A percentile compares a stretch with the other conserved stretches of the same genome.
phyloP scores from a whole-genome alignment of 768 basidiomycete species.

The Kwoniella sp. region DNA sequence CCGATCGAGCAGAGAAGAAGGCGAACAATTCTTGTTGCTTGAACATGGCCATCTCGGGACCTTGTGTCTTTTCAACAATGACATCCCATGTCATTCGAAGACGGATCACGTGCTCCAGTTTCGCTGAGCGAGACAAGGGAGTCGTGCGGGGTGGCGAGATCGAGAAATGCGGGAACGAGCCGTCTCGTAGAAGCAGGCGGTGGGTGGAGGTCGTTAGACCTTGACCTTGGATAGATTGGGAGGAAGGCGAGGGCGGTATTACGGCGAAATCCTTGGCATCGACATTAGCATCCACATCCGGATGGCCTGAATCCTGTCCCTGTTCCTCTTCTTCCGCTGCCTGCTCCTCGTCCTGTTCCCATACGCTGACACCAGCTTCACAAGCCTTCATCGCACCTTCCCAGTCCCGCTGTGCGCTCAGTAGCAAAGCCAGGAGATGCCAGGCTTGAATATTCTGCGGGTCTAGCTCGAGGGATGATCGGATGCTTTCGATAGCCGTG shows the following conservation, averaged over 20 bases:
- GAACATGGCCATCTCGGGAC: conserved; percentile 76
- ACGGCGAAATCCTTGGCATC: conserved; percentile 42
- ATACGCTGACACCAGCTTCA: conserved; percentile 73
- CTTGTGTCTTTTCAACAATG: conserved; percentile 78
- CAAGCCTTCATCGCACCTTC: conserved; percentile 72
- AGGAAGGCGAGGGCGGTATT: background rate
- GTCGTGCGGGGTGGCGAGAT: conserved; percentile 61
- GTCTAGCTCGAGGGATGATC: conserved; percentile 71
- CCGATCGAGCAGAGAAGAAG: conserved; percentile 71
- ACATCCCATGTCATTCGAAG: conserved; percentile 82
- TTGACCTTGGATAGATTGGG: background rate
- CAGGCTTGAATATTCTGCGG: conserved; percentile 69
- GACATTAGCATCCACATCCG: conserved; percentile 26
- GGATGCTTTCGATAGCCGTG: conserved; percentile 69
- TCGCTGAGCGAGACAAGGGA: conserved; percentile 58
- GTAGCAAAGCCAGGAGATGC: conserved; percentile 83
- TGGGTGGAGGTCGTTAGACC: background rate
- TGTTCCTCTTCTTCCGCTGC: conserved; percentile 38
- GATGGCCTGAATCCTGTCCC: background rate
- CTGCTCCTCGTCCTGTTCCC: conserved; percentile 58
- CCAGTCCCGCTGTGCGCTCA: conserved; percentile 80
- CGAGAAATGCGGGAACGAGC: conserved; percentile 28
- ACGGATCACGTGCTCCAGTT: conserved; percentile 78
- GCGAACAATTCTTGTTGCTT: conserved; percentile 82
- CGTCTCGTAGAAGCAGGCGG: conserved; percentile 19